phyloP scores from a whole-genome alignment of 2,329 filamentous ascomycete genomes.

The Neoarthrinium moseri region DNA sequence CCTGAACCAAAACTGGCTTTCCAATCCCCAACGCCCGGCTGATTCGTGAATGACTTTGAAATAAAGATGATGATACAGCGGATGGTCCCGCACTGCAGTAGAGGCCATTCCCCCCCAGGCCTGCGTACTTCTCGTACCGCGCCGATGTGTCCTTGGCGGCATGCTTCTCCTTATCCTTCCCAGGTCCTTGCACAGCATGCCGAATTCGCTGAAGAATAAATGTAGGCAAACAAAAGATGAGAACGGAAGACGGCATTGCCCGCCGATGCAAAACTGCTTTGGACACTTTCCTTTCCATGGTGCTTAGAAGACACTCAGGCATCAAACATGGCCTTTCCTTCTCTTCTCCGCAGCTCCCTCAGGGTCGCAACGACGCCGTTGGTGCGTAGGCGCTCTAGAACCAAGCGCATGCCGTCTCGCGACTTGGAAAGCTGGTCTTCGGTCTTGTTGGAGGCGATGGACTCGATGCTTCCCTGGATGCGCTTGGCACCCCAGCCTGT shows the following conservation, averaged over 20 bases:
- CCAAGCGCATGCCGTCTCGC: conserved; percentile 79
- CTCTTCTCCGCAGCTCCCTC: conserved; percentile 47
- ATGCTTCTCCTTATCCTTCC: no score
- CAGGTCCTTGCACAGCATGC: no score
- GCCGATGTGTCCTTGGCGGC: no score
- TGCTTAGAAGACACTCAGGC: conserved; percentile 1
- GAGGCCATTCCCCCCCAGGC: no score
- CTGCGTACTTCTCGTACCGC: no score
- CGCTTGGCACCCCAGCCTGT: conserved; percentile 61
- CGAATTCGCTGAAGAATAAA: no score
- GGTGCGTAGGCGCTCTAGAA: conserved; percentile 67
- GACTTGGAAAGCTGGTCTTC: conserved; percentile 77
- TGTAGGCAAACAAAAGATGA: no score
- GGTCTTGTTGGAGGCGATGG: conserved; percentile 74
- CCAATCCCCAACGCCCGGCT: conserved; percentile 10
- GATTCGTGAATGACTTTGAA: neutral
- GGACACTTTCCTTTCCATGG: no score
- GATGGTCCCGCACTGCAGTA: no score
- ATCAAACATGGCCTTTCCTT: conserved; percentile 34
- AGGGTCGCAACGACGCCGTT: conserved; percentile 58
- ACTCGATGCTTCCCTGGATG: conserved; percentile 79
- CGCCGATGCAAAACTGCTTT: no score
- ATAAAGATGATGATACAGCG: conserved; percentile 4
- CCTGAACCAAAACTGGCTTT: conserved; percentile 1
- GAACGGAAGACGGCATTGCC: no score